Conservation (phyloP, 345 rosid species). For the Hibiscus tridactylites region DNA sequence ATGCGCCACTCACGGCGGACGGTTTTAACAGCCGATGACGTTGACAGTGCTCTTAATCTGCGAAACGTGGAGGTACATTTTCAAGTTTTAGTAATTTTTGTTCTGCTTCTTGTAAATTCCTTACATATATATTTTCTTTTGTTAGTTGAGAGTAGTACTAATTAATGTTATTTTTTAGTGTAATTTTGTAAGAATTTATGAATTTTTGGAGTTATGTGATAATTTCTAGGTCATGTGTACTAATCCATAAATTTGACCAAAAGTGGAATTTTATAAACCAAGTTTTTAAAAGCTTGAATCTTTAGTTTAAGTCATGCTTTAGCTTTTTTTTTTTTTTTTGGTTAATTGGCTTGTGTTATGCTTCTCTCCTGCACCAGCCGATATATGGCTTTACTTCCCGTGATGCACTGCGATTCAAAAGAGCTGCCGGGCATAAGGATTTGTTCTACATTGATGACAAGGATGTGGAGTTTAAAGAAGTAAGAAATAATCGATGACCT, state of each 20-base stretch:
- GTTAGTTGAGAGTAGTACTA: background rate
- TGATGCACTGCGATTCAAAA: conserved; percentile 48
- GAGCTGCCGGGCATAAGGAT: conserved; percentile 67
- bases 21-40: conserved; percentile 53
- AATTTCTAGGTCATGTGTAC: background rate
- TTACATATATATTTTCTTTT: background rate
- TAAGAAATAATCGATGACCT: conserved; percentile 16
- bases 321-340: background rate
- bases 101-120: background rate
- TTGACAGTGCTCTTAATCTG: conserved; percentile 65
- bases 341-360: conserved; percentile 4
- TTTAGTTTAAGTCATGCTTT: background rate
- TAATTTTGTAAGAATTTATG: background rate
- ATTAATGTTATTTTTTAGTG: background rate
- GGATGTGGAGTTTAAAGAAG: conserved; percentile 67
- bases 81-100: background rate
- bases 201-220: background rate
- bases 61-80: conserved; percentile 63
- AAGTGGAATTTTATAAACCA: background rate
- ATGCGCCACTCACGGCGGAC: conserved; percentile 84
- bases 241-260: background rate
- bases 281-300: background rate
- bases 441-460: conserved; percentile 68
- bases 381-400: conserved; percentile 58
- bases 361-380: conserved; percentile 30